phyloP scores from a whole-genome alignment of 805 yeast genomes.

The Candida piceae region DNA sequence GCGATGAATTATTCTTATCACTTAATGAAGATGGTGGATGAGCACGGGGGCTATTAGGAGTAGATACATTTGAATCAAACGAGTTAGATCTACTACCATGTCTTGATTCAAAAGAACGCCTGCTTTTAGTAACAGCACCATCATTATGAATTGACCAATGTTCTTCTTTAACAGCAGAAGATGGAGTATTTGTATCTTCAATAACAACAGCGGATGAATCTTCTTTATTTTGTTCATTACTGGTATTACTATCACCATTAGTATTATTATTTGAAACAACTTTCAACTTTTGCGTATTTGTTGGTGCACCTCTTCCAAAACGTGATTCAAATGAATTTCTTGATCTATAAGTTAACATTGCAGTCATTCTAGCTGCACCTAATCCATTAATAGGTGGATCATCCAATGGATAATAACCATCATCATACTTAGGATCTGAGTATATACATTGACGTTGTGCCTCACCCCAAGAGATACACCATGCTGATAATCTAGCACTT shows the following conservation, averaged over 20 bases:
- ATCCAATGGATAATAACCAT: constrained; percentile 76
- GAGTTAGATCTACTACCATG: constrained; percentile 28
- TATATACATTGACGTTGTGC: constrained; percentile 96
- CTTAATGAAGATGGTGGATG: constrained; percentile 2
- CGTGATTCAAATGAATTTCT: constrained; percentile 86
- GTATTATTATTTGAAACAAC: constrained; percentile 7
- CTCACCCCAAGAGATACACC: constrained; percentile 99
- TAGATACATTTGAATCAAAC: constrained; percentile 27
- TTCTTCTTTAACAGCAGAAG: constrained; percentile 34
- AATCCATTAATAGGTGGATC: constrained; percentile 83
- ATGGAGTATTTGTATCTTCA: not conserved
- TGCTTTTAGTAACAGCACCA: constrained; percentile 38
- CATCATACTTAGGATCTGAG: constrained; percentile 88
- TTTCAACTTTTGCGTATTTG: constrained; percentile 19
- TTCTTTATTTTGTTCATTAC: constrained; percentile 2
- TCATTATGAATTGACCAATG: constrained; percentile 86
- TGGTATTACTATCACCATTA: not conserved
- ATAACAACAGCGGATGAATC: constrained; percentile 8
- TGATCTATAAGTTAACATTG: constrained; percentile 86
- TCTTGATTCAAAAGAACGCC: constrained; percentile 25
- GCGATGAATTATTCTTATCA: constrained; percentile 1
- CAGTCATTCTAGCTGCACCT: constrained; percentile 97
- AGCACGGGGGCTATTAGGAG: constrained; percentile 23
- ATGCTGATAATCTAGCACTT: constrained; percentile 90
- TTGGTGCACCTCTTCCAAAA: constrained; percentile 81